phyloP scores from a whole-genome alignment of 106 monocot genomes.

The Phalaenopsis equestris region DNA sequence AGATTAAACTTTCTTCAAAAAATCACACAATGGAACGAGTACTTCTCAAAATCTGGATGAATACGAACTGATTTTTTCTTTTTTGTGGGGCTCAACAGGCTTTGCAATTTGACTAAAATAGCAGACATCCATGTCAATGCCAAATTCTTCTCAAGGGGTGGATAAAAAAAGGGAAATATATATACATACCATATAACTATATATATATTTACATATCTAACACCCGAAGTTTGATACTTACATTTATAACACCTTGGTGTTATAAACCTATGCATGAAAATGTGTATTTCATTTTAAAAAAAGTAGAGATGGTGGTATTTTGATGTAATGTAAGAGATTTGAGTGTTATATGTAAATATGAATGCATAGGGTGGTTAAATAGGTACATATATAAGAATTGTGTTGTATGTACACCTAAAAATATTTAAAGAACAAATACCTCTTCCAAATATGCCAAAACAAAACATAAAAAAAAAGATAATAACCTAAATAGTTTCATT shows the following conservation, averaged over 20 bases:
- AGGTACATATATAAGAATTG: too few relatives aligned
- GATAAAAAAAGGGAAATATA: not conserved
- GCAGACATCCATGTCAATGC: not conserved
- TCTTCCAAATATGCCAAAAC: too few relatives aligned
- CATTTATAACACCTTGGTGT: too few relatives aligned
- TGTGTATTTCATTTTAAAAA: too few relatives aligned
- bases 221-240: too few relatives aligned
- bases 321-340: too few relatives aligned
- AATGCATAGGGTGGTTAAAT: too few relatives aligned
- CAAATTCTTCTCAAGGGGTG: not conserved
- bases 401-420: not conserved
- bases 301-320: too few relatives aligned
- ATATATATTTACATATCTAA: too few relatives aligned
- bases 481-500: slow-evolving; percentile 2
- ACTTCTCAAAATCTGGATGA: not conserved
- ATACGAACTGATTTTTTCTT: not conserved
- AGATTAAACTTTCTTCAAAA: not conserved
- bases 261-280: too few relatives aligned
- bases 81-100: not conserved
- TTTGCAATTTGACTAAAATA: not conserved
- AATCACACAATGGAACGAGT: not conserved
- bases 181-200: too few relatives aligned
- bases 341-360: too few relatives aligned
- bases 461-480: not conserved
- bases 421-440: not conserved